Evolutionary conservation across 2,329 filamentous ascomycete genomes (phyloP), one percentile per base, ranked within the genome.

Genomic region (Ophiosphaerella herpotricha): DNA sequence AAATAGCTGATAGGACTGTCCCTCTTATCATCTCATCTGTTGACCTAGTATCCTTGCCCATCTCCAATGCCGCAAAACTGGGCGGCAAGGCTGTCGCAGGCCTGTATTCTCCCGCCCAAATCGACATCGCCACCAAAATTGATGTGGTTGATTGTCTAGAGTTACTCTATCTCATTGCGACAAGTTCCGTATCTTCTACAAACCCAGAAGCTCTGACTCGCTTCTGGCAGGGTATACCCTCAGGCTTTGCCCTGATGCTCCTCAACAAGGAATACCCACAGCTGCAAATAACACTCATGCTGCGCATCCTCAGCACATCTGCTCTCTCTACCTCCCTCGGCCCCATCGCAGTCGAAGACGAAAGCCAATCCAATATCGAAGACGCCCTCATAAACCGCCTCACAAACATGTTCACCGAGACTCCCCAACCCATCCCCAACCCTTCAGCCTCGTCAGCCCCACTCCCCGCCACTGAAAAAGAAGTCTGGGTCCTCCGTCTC

Each of bases 201-300:
- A 58, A 61, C 5, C 55, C 75, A 23, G 74, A 77, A 14, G 69
- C 72, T 2, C 74, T 78, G 2, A 67, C 65, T 13, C 70, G 64
- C 11, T 89, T 91, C 61, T 94, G 90, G 90, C 81, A 78, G 52
- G 73, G 79, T 33, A 83, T 91, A 52, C 82, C 86, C 3, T 80
- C 85, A 21, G 83, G 88, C 38, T 85, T 88, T 55, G 81, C 88
- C 8, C 73, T 89, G 11, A 76, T 89, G 47, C 81, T 90, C 60
- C 78, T 93, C 1, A 85, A 83, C 51, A 82, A 83, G 26, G 85
- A 85, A 46, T 88, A 91, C 52, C 82, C 82, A 1, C 74, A 84
- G 0, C 70, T 77, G 1, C 85, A 90, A 42, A 86, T 89, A 45
- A 74, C 83, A 1, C 77, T 80, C 24, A 87, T 87, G 76, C 75